phyloP scores from a whole-genome alignment of 2,329 filamentous ascomycete genomes.

The Fusarium torulosum region DNA sequence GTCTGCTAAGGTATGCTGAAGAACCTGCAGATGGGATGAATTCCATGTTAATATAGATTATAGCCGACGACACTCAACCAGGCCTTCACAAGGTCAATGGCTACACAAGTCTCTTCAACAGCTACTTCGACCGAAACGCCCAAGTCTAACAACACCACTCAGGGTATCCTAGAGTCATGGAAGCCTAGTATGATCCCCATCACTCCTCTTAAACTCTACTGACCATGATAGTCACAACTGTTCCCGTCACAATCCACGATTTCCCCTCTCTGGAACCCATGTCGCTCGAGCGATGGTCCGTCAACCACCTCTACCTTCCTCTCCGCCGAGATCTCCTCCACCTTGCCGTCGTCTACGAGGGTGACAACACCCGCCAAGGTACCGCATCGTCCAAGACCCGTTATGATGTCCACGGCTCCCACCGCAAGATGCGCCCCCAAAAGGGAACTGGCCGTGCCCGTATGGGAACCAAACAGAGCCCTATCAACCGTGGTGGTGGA shows the following conservation, averaged over 20 bases:
- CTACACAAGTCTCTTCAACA: slow-evolving; percentile 61
- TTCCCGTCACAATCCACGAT: slow-evolving; percentile 86
- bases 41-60: slow-evolving; percentile 18
- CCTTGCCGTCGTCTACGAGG: slow-evolving; percentile 91
- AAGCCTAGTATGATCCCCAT: slow-evolving; percentile 57
- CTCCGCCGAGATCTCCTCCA: slow-evolving; percentile 93
- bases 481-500: slow-evolving; percentile 85
- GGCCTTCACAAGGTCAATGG: slow-evolving; percentile 67
- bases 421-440: slow-evolving; percentile 84
- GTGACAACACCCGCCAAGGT: slow-evolving; percentile 87
- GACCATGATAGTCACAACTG: slow-evolving; percentile 65
- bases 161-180: slow-evolving; percentile 57
- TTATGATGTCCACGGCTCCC: slow-evolving; percentile 84
- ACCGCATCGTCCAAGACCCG: slow-evolving; percentile 87
- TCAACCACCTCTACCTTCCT: slow-evolving; percentile 87
- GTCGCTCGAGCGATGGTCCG: slow-evolving; percentile 80
- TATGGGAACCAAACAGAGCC: slow-evolving; percentile 83
- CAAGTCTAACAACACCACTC: slow-evolving; percentile 41
- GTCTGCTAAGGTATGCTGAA: slow-evolving; percentile 55
- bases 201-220: neutral
- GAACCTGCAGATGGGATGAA: slow-evolving; percentile 23
- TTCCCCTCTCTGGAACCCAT: slow-evolving; percentile 92
- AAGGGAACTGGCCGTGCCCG: slow-evolving; percentile 89
- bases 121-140: slow-evolving; percentile 52
- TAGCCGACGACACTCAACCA: slow-evolving; percentile 54